Conservation (phyloP, 345 rosid genomes). For the Syzygium grande region DNA sequence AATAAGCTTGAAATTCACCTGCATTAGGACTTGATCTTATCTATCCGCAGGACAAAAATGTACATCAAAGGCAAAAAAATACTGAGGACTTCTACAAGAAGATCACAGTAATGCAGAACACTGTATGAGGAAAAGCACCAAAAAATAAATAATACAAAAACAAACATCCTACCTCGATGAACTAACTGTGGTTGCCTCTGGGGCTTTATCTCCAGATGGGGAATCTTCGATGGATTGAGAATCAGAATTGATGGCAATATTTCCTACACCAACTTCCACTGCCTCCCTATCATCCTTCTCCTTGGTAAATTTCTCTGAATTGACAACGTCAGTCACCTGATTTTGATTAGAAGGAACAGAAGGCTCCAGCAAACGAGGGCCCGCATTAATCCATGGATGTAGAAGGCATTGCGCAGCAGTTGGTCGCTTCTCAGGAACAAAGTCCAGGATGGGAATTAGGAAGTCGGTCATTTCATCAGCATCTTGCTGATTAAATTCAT, state of each 20-base stretch:
- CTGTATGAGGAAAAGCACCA: background rate
- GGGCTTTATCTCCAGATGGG: constrained; percentile 14
- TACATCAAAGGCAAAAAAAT: background rate
- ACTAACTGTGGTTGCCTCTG: constrained; percentile 13
- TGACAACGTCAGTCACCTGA: constrained; percentile 10
- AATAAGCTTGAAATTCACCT: background rate
- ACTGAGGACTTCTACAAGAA: background rate
- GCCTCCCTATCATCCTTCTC: constrained; percentile 53
- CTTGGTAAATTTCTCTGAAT: constrained; percentile 18
- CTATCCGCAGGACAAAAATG: background rate
- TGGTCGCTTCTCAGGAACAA: constrained; percentile 65
- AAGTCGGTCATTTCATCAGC: constrained; percentile 49
- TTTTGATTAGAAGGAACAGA: constrained; percentile 17
- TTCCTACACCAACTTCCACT: constrained; percentile 50
- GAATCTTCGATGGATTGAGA: constrained; percentile 18
- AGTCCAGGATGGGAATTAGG: constrained; percentile 57
- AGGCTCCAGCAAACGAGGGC: constrained; percentile 33
- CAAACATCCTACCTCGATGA: constrained; percentile 12
- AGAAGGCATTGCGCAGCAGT: constrained; percentile 62
- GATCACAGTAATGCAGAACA: background rate
- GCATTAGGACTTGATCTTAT: background rate
- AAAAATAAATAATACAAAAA: background rate
- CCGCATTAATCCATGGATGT: constrained; percentile 56
- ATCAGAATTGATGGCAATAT: constrained; percentile 43
- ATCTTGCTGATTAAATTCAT: constrained; percentile 52